Evolutionary conservation across 2,329 filamentous ascomycete species (phyloP).

Genomic region (Talaromyces albobiverticillius): DNA sequence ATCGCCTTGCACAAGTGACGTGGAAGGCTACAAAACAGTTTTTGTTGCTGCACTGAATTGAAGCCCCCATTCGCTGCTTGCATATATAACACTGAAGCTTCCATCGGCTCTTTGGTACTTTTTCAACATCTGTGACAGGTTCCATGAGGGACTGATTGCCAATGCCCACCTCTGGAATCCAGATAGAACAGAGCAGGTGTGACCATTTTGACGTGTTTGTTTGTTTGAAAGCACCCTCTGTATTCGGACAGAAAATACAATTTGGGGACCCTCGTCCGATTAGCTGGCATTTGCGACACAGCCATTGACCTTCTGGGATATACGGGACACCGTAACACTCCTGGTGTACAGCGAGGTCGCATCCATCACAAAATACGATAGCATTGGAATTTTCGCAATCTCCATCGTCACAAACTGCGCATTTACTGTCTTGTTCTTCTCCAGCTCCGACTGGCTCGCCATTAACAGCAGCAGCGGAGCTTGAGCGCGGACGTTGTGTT

Average conservation of each 20-base stretch:
- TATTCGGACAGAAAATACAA: slow-evolving; percentile 98
- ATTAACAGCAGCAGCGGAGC: slow-evolving; percentile 91
- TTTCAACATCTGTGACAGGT: slow-evolving; percentile 95
- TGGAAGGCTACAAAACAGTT: slow-evolving; percentile 96
- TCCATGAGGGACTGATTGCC: slow-evolving; percentile 98
- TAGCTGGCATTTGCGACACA: slow-evolving; percentile 93
- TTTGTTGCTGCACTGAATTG: slow-evolving; percentile 97
- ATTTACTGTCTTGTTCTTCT: slow-evolving; percentile 96
- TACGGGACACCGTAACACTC: slow-evolving; percentile 99
- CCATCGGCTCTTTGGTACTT: slow-evolving; percentile 93
- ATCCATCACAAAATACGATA: slow-evolving; percentile 98
- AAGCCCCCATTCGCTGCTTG: slow-evolving; percentile 95
- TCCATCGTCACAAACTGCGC: slow-evolving; percentile 97
- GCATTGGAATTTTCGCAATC: slow-evolving; percentile 99
- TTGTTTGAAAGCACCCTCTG: slow-evolving; percentile 96
- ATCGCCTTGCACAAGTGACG: slow-evolving; percentile 88
- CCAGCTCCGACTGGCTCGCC: slow-evolving; percentile 77
- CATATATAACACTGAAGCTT: slow-evolving; percentile 94
- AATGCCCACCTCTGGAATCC: slow-evolving; percentile 95
- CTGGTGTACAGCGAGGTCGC: slow-evolving; percentile 94
- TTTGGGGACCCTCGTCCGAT: slow-evolving; percentile 90
- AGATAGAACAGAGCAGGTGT: slow-evolving; percentile 93
- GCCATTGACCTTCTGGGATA: slow-evolving; percentile 97
- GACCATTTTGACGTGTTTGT: slow-evolving; percentile 96
- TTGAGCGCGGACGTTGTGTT: slow-evolving; percentile 87